Evolutionary conservation across 2,329 filamentous ascomycete species (phyloP).

Genomic region (Claviceps lovelessii): DNA sequence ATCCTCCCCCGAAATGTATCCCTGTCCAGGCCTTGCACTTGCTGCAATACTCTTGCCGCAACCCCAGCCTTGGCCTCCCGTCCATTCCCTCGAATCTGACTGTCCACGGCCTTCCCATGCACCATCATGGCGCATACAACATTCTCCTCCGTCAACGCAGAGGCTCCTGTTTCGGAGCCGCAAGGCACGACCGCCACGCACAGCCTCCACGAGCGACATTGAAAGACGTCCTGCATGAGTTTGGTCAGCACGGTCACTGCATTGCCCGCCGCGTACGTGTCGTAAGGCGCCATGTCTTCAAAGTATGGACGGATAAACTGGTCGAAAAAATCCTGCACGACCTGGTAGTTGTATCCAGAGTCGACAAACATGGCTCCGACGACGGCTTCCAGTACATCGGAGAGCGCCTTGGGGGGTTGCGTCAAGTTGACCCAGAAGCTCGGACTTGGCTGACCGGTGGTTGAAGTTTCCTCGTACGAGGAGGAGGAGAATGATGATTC

Average conservation of each 20-base stretch:
- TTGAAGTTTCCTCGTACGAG: constrained; percentile 10
- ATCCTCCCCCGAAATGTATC: constrained; percentile 46
- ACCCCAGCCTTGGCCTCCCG: constrained; percentile 60
- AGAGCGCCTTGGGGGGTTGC: constrained; percentile 58
- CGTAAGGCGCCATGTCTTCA: constrained; percentile 72
- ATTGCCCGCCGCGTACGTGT: constrained; percentile 74
- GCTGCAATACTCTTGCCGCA: constrained; percentile 42
- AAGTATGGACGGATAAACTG: constrained; percentile 64
- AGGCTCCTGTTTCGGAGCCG: constrained; percentile 26
- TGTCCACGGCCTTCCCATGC: constrained; percentile 54
- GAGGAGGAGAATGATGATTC: constrained; percentile 13
- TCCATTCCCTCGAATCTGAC: constrained; percentile 45
- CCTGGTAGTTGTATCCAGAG: constrained; percentile 58
- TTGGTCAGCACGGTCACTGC: constrained; percentile 62
- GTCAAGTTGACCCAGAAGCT: constrained; percentile 57
- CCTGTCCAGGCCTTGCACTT: constrained; percentile 28
- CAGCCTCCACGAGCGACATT: constrained; percentile 47
- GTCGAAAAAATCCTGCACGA: constrained; percentile 67
- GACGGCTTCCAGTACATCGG: constrained; percentile 81
- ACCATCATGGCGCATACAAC: constrained; percentile 63
- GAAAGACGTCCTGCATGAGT: constrained; percentile 47
- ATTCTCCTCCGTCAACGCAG: constrained; percentile 28
- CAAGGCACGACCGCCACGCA: constrained; percentile 30
- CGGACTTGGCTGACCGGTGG: constrained; percentile 19
- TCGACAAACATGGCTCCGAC: constrained; percentile 88